phyloP scores from a whole-genome alignment of 2,329 filamentous ascomycete genomes.

The Pseudocercospora cruenta region DNA sequence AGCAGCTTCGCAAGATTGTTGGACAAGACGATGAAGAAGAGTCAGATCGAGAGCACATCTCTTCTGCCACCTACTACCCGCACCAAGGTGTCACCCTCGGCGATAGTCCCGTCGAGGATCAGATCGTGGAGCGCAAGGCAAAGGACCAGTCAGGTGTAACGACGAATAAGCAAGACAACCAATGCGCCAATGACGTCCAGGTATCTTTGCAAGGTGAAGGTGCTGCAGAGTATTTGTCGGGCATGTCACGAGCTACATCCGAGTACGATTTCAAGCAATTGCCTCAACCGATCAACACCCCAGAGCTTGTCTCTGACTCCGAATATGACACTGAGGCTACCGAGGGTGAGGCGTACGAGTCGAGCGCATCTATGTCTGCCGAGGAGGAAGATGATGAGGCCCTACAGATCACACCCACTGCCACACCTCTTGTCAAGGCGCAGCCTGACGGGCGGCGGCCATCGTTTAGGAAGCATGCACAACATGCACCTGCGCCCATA shows the following conservation, averaged over 20 bases:
- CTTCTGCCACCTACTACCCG: conserved; percentile 80
- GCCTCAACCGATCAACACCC: conserved; percentile 24
- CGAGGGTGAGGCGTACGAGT: conserved; percentile 49
- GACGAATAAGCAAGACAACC: neutral
- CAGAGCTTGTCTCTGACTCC: conserved; percentile 41
- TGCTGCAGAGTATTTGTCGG: conserved; percentile 64
- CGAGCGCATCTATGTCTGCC: conserved; percentile 59
- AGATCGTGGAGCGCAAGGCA: conserved; percentile 27
- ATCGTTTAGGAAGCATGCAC: conserved; percentile 19
- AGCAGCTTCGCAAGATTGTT: conserved; percentile 20
- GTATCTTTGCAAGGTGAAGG: conserved; percentile 64
- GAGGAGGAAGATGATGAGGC: conserved; percentile 37
- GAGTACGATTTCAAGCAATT: conserved; percentile 23
- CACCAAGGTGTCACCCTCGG: conserved; percentile 63
- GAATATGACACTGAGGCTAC: conserved; percentile 43
- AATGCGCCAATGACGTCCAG: conserved; percentile 57
- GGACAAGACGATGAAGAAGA: conserved; percentile 60
- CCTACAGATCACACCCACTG: conserved; percentile 33
- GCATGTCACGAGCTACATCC: conserved; percentile 46
- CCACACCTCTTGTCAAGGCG: conserved; percentile 37
- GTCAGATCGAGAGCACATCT: conserved; percentile 82
- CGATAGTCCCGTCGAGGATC: conserved; percentile 39
- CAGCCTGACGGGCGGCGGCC: conserved; percentile 26
- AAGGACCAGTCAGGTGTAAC: conserved; percentile 1
- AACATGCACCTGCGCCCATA: conserved; percentile 61